These are phyloP conservation scores for Hevea brasiliensis DNA, from an alignment of 345 rosid genomes.

Conservation along the genomic window DNA sequence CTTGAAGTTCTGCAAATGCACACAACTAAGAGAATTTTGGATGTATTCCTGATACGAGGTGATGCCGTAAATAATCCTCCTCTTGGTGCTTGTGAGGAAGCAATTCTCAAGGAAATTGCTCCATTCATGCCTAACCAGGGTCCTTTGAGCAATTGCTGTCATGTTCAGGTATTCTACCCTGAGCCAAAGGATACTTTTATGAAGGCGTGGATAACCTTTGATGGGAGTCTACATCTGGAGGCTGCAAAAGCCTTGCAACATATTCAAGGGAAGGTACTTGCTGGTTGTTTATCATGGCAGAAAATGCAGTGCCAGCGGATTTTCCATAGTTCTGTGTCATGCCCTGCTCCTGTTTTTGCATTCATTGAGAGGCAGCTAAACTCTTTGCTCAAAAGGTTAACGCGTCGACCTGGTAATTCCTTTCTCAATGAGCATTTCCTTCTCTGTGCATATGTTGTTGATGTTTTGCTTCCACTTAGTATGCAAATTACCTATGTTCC, in stretches of 20 bases:
- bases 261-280: constrained; percentile 59
- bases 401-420: constrained; percentile 44
- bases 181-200: constrained; percentile 38
- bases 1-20: constrained; percentile 44
- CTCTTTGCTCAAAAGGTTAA: constrained; percentile 39
- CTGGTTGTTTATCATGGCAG: constrained; percentile 78
- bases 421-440: background rate
- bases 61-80: constrained; percentile 47
- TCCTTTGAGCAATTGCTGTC: constrained; percentile 46
- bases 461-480: background rate
- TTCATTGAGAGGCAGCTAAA: constrained; percentile 61
- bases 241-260: constrained; percentile 93
- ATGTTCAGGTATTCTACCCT: constrained; percentile 62
- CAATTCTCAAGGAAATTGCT: constrained; percentile 31
- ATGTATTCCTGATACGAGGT: constrained; percentile 56
- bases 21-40: constrained; percentile 54
- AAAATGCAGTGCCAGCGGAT: constrained; percentile 68
- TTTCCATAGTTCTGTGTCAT: constrained; percentile 75
- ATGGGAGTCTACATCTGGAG: constrained; percentile 84
- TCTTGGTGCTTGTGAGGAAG: constrained; percentile 51
- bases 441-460: constrained; percentile 2
- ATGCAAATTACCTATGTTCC: background rate
- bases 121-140: constrained; percentile 50
- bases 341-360: constrained; percentile 57
- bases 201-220: constrained; percentile 66